These are phyloP conservation scores for Macrocystidia cucumis DNA, from an alignment of 1,284 basidiomycete genomes.

Conservation along the genomic window DNA sequence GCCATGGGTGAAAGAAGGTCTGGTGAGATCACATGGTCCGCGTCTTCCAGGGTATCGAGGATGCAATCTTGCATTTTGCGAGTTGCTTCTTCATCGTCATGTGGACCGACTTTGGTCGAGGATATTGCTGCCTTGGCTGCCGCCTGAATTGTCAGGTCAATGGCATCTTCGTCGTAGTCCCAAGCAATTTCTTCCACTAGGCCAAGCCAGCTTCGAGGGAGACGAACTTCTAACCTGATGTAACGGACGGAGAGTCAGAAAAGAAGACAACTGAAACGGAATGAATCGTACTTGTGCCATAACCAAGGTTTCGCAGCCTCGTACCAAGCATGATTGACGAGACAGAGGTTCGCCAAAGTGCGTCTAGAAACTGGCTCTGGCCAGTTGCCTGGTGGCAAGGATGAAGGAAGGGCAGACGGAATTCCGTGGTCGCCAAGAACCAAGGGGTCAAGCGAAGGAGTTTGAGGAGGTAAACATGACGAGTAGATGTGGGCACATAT, in stretches of 20 bases:
- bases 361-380: conserved; percentile 52
- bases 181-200: conserved; percentile 69
- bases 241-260: not conserved
- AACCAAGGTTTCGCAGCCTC: conserved; percentile 75
- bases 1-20: conserved; percentile 70
- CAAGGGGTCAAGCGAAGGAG: conserved; percentile 64
- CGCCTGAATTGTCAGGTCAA: conserved; percentile 55
- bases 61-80: conserved; percentile 53
- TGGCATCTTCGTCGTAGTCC: conserved; percentile 59
- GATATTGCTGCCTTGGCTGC: conserved; percentile 52
- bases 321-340: conserved; percentile 68
- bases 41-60: conserved; percentile 44
- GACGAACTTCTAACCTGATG: conserved; percentile 59
- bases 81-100: conserved; percentile 30
- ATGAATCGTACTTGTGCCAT: conserved; percentile 48
- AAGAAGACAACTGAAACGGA: conserved; percentile 3
- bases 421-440: conserved; percentile 38
- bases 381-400: conserved; percentile 61
- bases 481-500: conserved; percentile 65
- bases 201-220: conserved; percentile 73
- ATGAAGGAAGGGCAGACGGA: conserved; percentile 61
- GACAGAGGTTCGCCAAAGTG: conserved; percentile 60
- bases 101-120: conserved; percentile 22
- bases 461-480: conserved; percentile 43
- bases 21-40: conserved; percentile 60